Evolutionary conservation across 1,284 basidiomycete genomes (phyloP).

Genomic region (Cutaneotrichosporon cavernicola): DNA sequence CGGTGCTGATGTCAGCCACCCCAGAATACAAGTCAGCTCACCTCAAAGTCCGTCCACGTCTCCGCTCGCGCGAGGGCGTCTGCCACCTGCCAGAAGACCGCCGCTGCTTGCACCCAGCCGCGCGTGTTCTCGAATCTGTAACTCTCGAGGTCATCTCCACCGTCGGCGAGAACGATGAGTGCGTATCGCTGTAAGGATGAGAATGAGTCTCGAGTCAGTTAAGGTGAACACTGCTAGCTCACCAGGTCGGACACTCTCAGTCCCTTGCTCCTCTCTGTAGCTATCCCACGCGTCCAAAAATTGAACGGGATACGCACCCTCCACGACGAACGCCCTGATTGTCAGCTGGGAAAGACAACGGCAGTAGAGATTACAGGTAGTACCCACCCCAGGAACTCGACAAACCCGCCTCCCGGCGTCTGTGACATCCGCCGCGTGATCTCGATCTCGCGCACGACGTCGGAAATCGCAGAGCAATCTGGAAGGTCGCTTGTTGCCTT

Average conservation of each 20-base stretch:
- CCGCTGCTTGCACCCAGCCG: conserved; percentile 82
- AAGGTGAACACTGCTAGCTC: conserved; percentile 27
- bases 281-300: conserved; percentile 83
- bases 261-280: conserved; percentile 68
- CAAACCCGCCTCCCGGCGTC: conserved; percentile 67
- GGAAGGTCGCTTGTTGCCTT: conserved; percentile 11
- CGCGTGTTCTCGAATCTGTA: conserved; percentile 62
- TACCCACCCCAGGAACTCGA: conserved; percentile 65
- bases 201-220: conserved; percentile 63
- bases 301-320: conserved; percentile 74
- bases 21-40: conserved; percentile 47
- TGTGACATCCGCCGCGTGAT: conserved; percentile 76
- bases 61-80: conserved; percentile 76
- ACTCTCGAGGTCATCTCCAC: conserved; percentile 82
- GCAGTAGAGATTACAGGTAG: neutral
- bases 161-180: conserved; percentile 83
- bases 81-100: conserved; percentile 86
- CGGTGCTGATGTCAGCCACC: conserved; percentile 68
- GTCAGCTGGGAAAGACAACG: conserved; percentile 8
- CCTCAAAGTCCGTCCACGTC: conserved; percentile 77
- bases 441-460: conserved; percentile 82
- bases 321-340: conserved; percentile 70
- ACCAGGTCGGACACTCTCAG: conserved; percentile 85
- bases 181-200: conserved; percentile 74
- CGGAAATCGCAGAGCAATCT: conserved; percentile 67